A percentile compares a stretch with the other conserved stretches of the same genome.
phyloP scores from a whole-genome alignment of 2,329 filamentous ascomycete genomes.

The Aschersonia sp. region DNA sequence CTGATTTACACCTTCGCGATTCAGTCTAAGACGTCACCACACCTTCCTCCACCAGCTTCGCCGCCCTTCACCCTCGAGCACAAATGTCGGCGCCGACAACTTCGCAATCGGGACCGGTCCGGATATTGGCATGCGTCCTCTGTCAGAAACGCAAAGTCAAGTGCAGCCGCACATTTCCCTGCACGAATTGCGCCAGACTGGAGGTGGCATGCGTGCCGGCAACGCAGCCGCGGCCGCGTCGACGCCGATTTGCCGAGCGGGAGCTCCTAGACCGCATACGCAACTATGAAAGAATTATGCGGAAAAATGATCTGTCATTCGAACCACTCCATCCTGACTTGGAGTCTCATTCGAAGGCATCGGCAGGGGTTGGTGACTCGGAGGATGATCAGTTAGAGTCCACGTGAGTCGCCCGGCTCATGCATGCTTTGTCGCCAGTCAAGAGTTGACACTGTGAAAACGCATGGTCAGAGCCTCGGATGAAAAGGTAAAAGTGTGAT shows the following conservation, averaged over 20 bases:
- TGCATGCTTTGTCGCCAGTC: too few species aligned
- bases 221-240: constrained; percentile 20
- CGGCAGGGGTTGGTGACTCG: constrained; percentile 1
- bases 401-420: neutral
- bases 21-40: too few species aligned
- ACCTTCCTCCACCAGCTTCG: too few species aligned
- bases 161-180: constrained; percentile 45
- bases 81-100: neutral
- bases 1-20: too few species aligned
- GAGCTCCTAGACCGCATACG: constrained; percentile 42
- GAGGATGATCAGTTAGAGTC: constrained; percentile 5
- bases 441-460: neutral
- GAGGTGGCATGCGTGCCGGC: constrained; percentile 28
- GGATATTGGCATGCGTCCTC: constrained; percentile 31
- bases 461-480: too few species aligned
- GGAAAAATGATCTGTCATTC: constrained; percentile 38
- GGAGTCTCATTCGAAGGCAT: neutral
- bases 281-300: constrained; percentile 41
- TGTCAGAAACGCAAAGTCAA: constrained; percentile 54
- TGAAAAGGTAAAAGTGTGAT: neutral
- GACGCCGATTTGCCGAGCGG: constrained; percentile 37
- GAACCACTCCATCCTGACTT: constrained; percentile 22
- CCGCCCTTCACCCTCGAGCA: neutral
- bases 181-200: constrained; percentile 34
- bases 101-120: neutral